Evolutionary conservation across 306 rosid genomes (phyloP).

Genomic region (Corylus avellana): DNA sequence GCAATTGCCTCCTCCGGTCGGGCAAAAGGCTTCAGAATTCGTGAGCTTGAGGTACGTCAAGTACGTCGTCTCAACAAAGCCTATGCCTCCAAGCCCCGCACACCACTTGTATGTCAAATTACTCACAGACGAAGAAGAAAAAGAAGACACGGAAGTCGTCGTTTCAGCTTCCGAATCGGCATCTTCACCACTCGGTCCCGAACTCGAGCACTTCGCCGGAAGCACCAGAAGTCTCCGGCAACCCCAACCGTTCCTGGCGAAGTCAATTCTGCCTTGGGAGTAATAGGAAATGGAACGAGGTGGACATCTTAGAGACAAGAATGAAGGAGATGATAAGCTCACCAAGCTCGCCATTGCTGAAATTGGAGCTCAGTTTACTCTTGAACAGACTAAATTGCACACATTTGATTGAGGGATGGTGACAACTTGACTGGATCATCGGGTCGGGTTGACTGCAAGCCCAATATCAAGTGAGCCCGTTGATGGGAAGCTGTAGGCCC

Average conservation of each 20-base stretch:
- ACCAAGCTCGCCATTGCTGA: slow-evolving; percentile 51
- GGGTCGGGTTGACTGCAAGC: background rate
- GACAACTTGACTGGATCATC: background rate
- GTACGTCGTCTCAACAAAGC: slow-evolving; percentile 79
- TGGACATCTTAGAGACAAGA: slow-evolving; percentile 17
- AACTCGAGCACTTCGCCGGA: slow-evolving; percentile 48
- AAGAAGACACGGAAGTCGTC: slow-evolving; percentile 7
- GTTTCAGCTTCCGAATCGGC: slow-evolving; percentile 46
- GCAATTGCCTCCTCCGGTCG: slow-evolving; percentile 60
- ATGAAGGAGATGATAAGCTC: slow-evolving; percentile 42
- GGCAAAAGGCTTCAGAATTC: slow-evolving; percentile 67
- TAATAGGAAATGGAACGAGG: slow-evolving; percentile 19
- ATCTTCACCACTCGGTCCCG: slow-evolving; percentile 41
- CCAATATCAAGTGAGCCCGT: background rate
- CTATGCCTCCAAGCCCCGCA: slow-evolving; percentile 61
- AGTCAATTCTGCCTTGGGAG: slow-evolving; percentile 14
- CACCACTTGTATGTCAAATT: slow-evolving; percentile 43
- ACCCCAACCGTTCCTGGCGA: slow-evolving; percentile 9
- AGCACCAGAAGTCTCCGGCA: slow-evolving; percentile 6
- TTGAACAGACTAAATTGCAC: background rate
- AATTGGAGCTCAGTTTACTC: background rate
- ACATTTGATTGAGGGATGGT: background rate
- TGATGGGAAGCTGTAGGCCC: background rate
- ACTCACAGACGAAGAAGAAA: slow-evolving; percentile 30
- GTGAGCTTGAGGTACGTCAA: slow-evolving; percentile 77